Base-by-base conservation (phyloP, 306 rosid species). In the Albizia julibrissin region DNA sequence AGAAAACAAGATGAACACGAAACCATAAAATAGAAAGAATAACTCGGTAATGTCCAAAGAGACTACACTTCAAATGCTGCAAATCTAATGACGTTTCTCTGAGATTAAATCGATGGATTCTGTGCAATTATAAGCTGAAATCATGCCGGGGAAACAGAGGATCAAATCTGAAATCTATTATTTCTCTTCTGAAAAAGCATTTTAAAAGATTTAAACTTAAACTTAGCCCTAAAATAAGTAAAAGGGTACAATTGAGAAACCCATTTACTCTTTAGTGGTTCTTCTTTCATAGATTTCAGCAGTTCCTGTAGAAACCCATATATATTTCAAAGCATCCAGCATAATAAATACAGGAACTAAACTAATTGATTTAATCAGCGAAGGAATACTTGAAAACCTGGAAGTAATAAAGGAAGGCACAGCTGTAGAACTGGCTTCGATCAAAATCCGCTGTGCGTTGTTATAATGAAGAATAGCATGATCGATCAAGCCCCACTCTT, bases 401-500 rank as follows among this genome's bases (percentile, higher is more conserved):
- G 88, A 50, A 80, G 89, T 86, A 85, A 95, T 93, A 77, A 29
- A 93, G 39, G 99, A 93, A 79, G 98, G 98, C 27, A 83, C 91
- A 6, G 85, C 78, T 15, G 97, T 93, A 1, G 99, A 95, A 87
- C 79, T 85, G 37, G 98, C 98, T 85, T 95, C 99, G 6, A 74
- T 67, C 42, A 95, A 92, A 64, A 95, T 88, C n/a, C 95, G 87
- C 29, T 91, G 94, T 1, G 98, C 94, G 85, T 87, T 91, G 75
- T 84, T 85, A 71, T 93, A 95, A 86, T 92, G 96, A 69, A 80
- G 87, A 81, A 95, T 79, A 76, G 99, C 98, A 33, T 95, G 94
- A 76, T 93, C 93, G 61, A 89, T 44, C 76, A 95, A 71, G 16
- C 97, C 98, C 98, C 99, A 95, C 79, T 95, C 99, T 83, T 95